Percentiles rank a stretch among this genome's conserved stretches.
phyloP scores from a whole-genome alignment of 805 yeast genomes.

The Yarrowia phangngaensis region DNA sequence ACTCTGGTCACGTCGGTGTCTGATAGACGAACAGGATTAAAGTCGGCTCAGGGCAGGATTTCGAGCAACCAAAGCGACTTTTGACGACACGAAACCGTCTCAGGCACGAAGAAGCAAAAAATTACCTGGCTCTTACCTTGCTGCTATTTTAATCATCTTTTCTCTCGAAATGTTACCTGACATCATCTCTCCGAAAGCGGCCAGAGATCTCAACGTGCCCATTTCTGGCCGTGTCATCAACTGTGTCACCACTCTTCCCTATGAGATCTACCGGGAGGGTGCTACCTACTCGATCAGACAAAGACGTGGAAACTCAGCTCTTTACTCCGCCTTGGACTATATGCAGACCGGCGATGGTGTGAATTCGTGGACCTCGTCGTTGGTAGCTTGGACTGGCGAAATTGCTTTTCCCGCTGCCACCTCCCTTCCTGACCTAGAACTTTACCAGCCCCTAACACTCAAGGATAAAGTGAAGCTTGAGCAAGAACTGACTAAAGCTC shows the following conservation, averaged over 20 bases:
- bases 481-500: slow-evolving; percentile 41
- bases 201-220: slow-evolving; percentile 12
- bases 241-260: slow-evolving; percentile 66
- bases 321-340: slow-evolving; percentile 69
- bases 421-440: slow-evolving; percentile 35
- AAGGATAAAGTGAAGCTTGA: slow-evolving; percentile 51
- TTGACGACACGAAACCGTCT: too few species aligned
- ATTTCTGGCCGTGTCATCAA: slow-evolving; percentile 61
- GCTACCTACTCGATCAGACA: slow-evolving; percentile 47
- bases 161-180: slow-evolving; percentile 12
- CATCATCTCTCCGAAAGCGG: slow-evolving; percentile 6
- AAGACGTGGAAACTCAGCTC: slow-evolving; percentile 75
- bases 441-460: slow-evolving; percentile 45
- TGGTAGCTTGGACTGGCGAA: slow-evolving; percentile 96
- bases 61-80: too few species aligned
- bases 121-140: neutral
- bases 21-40: too few species aligned
- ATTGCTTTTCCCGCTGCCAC: slow-evolving; percentile 39
- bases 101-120: too few species aligned
- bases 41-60: too few species aligned
- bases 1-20: too few species aligned
- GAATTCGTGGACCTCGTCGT: slow-evolving; percentile 75
- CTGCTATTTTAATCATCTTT: too few species aligned
- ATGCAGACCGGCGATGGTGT: slow-evolving; percentile 36
- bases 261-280: slow-evolving; percentile 48